phyloP scores from a whole-genome alignment of 768 basidiomycete genomes.

The Russula vinacea region DNA sequence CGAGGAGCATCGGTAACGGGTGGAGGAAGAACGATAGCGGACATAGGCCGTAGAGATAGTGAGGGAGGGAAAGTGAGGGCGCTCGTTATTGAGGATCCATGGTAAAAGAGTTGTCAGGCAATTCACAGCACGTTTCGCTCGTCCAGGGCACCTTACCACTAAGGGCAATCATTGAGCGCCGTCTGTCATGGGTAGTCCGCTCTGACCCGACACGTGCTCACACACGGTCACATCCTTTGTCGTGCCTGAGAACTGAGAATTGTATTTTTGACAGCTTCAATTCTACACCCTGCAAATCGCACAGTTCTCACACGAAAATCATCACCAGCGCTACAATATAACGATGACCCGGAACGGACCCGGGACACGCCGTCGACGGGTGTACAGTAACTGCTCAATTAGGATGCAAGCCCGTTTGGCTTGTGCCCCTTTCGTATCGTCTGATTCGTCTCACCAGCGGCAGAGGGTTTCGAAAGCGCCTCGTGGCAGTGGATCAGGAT shows the following conservation, averaged over 20 bases:
- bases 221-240: neutral
- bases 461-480: neutral
- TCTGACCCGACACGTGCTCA: no score
- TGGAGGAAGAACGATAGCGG: neutral
- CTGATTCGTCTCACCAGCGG: no score
- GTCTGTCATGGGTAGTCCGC: neutral
- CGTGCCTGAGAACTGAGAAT: neutral
- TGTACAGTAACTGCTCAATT: no score
- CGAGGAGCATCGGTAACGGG: neutral
- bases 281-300: neutral
- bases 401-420: no score
- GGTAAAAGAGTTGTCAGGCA: neutral
- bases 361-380: no score
- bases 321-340: neutral
- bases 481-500: neutral
- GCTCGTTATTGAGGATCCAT: neutral
- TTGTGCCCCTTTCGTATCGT: no score
- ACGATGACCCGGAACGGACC: neutral
- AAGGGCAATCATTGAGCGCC: neutral
- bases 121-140: neutral
- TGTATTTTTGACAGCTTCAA: neutral
- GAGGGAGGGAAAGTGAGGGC: neutral
- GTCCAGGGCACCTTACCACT: neutral
- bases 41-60: neutral
- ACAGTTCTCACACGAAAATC: neutral